A percentile compares a stretch with the other conserved stretches of the same genome.
These are phyloP conservation scores for Boletus fagicola DNA, from an alignment of 768 basidiomycete genomes.

Conservation along the genomic window DNA sequence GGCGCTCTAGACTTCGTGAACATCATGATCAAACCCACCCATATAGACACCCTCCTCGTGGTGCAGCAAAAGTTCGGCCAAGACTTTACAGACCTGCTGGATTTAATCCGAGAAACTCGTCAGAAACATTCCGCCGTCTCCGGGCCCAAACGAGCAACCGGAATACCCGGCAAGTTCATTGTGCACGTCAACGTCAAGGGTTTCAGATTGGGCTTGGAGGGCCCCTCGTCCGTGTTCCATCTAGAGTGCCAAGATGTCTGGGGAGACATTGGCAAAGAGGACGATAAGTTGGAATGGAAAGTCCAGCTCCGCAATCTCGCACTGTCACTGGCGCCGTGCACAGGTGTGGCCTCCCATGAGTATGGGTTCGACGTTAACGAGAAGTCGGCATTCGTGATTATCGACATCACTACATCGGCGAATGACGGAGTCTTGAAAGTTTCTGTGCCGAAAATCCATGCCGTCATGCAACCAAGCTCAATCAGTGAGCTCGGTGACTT, in stretches of 20 bases:
- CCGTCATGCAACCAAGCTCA: constrained; percentile 92
- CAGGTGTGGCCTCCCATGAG: constrained; percentile 34
- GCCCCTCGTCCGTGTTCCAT: constrained; percentile 66
- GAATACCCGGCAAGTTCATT: constrained; percentile 36
- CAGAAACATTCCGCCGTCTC: constrained; percentile 22
- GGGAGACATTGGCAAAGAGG: constrained; percentile 52
- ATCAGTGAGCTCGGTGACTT: constrained; percentile 90
- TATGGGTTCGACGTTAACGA: constrained; percentile 55
- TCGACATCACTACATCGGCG: constrained; percentile 61
- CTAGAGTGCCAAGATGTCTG: constrained; percentile 75
- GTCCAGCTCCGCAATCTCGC: constrained; percentile 71
- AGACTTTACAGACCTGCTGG: constrained; percentile 79
- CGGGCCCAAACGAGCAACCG: constrained; percentile 10
- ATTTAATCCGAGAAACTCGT: constrained; percentile 62
- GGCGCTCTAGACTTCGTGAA: constrained; percentile 67
- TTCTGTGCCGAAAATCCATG: constrained; percentile 74
- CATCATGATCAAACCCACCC: constrained; percentile 72
- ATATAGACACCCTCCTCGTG: constrained; percentile 79
- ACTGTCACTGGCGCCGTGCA: constrained; percentile 75
- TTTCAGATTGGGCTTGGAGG: constrained; percentile 77
- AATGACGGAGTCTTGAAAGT: constrained; percentile 46
- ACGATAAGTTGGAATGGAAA: constrained; percentile 56
- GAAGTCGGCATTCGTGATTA: constrained; percentile 78
- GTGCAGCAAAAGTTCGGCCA: constrained; percentile 89
- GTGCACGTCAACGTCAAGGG: constrained; percentile 70